phyloP scores from a whole-genome alignment of 2,329 filamentous ascomycete species.

The Neonectria neomacrospora region DNA sequence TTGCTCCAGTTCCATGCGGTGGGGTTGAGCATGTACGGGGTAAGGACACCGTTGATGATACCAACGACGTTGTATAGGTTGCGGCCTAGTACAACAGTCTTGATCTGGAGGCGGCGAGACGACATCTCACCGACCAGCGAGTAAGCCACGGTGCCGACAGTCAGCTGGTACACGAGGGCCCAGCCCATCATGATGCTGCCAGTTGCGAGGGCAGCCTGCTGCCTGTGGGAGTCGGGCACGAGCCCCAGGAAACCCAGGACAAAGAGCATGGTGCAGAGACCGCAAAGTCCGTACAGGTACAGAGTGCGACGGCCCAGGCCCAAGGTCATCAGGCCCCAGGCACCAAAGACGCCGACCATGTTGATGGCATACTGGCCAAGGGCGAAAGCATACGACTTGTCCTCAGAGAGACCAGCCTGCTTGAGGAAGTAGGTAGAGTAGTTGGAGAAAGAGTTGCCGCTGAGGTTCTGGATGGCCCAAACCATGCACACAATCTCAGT shows the following conservation, averaged over 20 bases:
- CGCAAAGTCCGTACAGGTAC: conserved; percentile 79
- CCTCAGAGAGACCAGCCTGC: conserved; percentile 65
- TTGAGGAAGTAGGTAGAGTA: conserved; percentile 73
- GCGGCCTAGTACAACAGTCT: conserved; percentile 88
- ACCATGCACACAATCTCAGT: conserved; percentile 77
- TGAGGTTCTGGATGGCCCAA: conserved; percentile 72
- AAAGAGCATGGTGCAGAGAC: conserved; percentile 80
- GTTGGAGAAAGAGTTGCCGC: conserved; percentile 72
- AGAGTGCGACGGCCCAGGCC: conserved; percentile 80
- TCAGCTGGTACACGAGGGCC: conserved; percentile 86
- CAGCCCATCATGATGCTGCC: conserved; percentile 87
- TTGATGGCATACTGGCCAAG: conserved; percentile 76
- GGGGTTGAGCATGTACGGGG: conserved; percentile 94
- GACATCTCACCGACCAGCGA: conserved; percentile 88
- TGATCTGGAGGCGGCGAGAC: conserved; percentile 85
- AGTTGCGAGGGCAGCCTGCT: conserved; percentile 76
- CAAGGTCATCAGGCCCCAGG: conserved; percentile 81
- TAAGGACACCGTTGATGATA: conserved; percentile 84
- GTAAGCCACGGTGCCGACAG: conserved; percentile 90
- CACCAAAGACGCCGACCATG: conserved; percentile 83
- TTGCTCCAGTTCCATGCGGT: conserved; percentile 89
- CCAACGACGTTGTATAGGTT: conserved; percentile 84
- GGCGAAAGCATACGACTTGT: conserved; percentile 68
- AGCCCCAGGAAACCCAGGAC: conserved; percentile 87
- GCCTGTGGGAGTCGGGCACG: conserved; percentile 68